Evolutionary conservation across 1,284 basidiomycete genomes (phyloP).

Genomic region (Cryptococcus maquisensis): DNA sequence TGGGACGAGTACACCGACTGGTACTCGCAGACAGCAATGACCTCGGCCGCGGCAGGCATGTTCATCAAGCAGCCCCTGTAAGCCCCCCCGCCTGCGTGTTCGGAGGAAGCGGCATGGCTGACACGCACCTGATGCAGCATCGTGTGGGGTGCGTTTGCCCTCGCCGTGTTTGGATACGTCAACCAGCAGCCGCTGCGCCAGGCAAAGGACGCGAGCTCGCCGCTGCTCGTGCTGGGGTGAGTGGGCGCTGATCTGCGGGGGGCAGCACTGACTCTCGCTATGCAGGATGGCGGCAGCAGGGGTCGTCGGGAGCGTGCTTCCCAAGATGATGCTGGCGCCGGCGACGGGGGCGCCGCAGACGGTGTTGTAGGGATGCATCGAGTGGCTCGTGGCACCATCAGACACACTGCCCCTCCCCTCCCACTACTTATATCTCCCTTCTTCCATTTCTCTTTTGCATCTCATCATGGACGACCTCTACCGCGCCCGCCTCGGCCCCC

Average conservation of each 20-base stretch:
- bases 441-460: background rate
- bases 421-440: background rate
- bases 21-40: conserved; percentile 36
- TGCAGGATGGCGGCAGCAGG: conserved; percentile 41
- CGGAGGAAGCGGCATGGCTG: background rate
- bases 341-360: conserved; percentile 1
- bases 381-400: background rate
- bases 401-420: background rate
- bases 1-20: conserved; percentile 41
- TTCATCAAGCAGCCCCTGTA: conserved; percentile 46
- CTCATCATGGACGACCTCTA: conserved; percentile 18
- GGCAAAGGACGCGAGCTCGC: conserved; percentile 33
- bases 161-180: conserved; percentile 34
- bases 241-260: conserved; percentile 7
- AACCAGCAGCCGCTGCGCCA: conserved; percentile 34
- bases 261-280: background rate
- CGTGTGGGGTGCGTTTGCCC: conserved; percentile 35
- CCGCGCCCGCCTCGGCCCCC: conserved; percentile 9
- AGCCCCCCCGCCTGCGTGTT: background rate
- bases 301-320: conserved; percentile 33
- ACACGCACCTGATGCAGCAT: conserved; percentile 21
- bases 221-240: conserved; percentile 38
- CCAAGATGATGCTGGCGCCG: conserved; percentile 37
- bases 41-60: conserved; percentile 45
- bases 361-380: conserved; percentile 1